Base-by-base conservation (phyloP, 371 early-diverging fungal genomes). In the Amoeboradix gromovi region DNA sequence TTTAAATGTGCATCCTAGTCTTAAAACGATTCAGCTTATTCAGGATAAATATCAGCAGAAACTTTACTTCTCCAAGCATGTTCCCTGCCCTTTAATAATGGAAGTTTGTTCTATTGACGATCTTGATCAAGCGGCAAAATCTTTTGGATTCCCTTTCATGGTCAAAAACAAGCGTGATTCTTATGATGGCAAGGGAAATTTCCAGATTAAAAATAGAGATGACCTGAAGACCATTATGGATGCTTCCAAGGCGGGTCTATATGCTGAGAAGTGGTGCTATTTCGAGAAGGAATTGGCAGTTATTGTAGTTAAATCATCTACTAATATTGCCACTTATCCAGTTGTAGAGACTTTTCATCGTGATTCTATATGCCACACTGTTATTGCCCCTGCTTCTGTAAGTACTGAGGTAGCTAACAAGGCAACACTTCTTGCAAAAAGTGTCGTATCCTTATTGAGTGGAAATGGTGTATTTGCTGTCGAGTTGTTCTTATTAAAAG, bases 11-110 rank as follows among this genome's bases (percentile, higher is more conserved):
- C 86, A 87, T 68, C 96, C 96, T 66, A 80, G 85, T 1, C 86
- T 93, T 0, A 74, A 79, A 68, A 90, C 92, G 5, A 81, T 94
- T 70, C 70, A 81, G 30, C 81, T 86, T 67, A 94, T 95, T 74
- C 93, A 95, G 78, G 93, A 95, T 81, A 95, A 95, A 79, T 91
- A 79, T 70, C 72, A 76, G n/a, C 94, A 95, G 74, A 94, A 95
- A 76, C 74, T 77, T 65, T 84, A 87, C 66, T 72, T 90, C 29
- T n/a, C 67, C 73, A 77, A 29, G 75, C 81, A 70, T 76, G 79
- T 71, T 70, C 68, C 31, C n/a, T 30, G 31, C n/a, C 31, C 31
- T 12, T 29, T 71, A 68, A 17, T 80, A 89, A 70, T 85, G 88
- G 17, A 78, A 91, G 2, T 83, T 91, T 1, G 85, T 83, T 17